phyloP scores from a whole-genome alignment of 768 basidiomycete genomes.

The Stropharia rugosoannulata region DNA sequence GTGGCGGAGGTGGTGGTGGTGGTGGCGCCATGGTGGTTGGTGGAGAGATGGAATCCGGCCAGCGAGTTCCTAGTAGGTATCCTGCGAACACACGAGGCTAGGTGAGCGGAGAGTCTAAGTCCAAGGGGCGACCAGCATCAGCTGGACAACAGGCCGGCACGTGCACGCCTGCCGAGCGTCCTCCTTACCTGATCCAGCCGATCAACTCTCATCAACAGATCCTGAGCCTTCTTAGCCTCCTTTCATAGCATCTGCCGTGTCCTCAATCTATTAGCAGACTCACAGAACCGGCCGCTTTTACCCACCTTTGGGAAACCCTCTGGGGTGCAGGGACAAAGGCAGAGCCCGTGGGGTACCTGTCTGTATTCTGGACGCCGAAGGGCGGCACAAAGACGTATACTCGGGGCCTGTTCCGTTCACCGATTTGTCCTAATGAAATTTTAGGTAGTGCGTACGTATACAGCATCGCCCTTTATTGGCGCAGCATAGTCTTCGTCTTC shows the following conservation, averaged over 20 bases:
- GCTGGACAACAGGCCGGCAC: slow-evolving; percentile 21
- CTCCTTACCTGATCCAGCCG: slow-evolving; percentile 20
- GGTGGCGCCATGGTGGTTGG: slow-evolving; percentile 47
- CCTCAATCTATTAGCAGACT: background rate
- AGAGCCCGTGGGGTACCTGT: background rate
- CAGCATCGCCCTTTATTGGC: too few species aligned
- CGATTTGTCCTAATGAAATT: background rate
- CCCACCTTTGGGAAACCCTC: slow-evolving; percentile 3
- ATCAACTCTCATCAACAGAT: slow-evolving; percentile 15
- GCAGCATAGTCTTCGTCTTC: too few species aligned
- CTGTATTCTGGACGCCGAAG: background rate
- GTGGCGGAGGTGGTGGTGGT: slow-evolving; percentile 56
- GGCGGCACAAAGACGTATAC: slow-evolving; percentile 1
- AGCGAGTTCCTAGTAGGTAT: slow-evolving; percentile 16
- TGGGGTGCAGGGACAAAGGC: background rate
- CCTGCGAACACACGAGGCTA: slow-evolving; percentile 23
- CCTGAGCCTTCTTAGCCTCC: background rate
- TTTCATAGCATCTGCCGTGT: background rate
- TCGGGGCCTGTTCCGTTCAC: slow-evolving; percentile 4
- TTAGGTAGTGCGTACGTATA: too few species aligned
- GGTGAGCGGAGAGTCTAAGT: slow-evolving; percentile 17
- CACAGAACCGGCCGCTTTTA: background rate
- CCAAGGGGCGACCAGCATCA: slow-evolving; percentile 18
- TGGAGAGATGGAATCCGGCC: slow-evolving; percentile 14
- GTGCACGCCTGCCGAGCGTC: slow-evolving; percentile 16